Base-by-base conservation (phyloP, 1,284 basidiomycete species). In the Marasmius sp. region DNA sequence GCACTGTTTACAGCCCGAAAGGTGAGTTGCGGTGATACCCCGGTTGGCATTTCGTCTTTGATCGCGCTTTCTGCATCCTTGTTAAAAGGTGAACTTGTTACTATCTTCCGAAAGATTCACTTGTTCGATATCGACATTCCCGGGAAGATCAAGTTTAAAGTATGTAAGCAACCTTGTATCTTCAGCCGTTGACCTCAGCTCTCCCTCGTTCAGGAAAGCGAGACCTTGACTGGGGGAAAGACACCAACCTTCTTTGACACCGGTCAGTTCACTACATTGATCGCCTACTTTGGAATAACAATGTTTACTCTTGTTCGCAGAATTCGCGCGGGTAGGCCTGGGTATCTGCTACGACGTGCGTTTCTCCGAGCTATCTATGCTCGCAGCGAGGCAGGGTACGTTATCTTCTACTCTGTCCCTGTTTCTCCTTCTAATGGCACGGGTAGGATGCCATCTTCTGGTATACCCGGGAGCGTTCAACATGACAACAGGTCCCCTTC, bases 91-190 rank as follows among this genome's bases (percentile, higher is more conserved):
- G 86, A 92, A 57, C 83, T 98, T 47, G 87, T 99, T 34, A 91
- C 93, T 0, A 87, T 87, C 41, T 94, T 98, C 74, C 88, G 97
- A 59, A 98, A 99, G 76, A 85, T 99, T 1, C 97, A 99, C 72
- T 80, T 99, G 9, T 99, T 99, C 72, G 97, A 99, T 74, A 98
- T 99, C 64, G 94, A 99, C 72, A 97, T 98, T 60, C 95, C 95
- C 0, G 97, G 97, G 18, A 91, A 94, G 74, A 98, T 99, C 76
- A 95, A 80, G 4, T 99, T 99, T 86, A 97, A 97, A 81, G 95
- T 92, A 60, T 64, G 77, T 65, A 9, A 11, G 41, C 20, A 47
- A 47, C 49, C 34, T 20, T 34, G n/a, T n/a, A 43, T 39, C 33
- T 20, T 20, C 3, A 38, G 6, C n/a, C n/a, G 14, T 61, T 38